These are phyloP conservation scores for Venturia aucupariae DNA, from an alignment of 2,329 filamentous ascomycete species.

Conservation along the genomic window DNA sequence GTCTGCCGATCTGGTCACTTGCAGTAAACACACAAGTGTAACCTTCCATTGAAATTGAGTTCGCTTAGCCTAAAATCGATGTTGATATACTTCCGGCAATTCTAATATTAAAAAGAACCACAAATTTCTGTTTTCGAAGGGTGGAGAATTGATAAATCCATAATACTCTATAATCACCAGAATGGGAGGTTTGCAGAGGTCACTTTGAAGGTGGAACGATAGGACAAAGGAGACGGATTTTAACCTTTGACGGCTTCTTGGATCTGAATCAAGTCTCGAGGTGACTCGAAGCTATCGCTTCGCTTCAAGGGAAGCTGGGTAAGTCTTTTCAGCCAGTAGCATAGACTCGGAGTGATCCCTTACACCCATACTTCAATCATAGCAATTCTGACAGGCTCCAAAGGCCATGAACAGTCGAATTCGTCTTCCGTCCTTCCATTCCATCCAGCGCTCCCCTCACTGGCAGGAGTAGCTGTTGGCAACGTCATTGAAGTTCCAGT, in stretches of 20 bases:
- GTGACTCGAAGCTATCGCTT: background rate
- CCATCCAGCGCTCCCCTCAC: background rate
- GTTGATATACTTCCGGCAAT: no score
- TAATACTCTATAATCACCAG: background rate
- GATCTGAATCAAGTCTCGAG: background rate
- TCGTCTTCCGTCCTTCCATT: background rate
- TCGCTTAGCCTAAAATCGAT: no score
- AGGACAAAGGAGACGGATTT: background rate
- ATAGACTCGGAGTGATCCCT: no score
- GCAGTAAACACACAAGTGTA: no score
- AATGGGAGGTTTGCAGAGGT: background rate
- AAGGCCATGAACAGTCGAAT: background rate
- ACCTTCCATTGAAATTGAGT: no score
- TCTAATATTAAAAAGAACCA: no score
- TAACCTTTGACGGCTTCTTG: background rate
- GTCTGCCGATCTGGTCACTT: background rate
- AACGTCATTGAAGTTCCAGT: background rate
- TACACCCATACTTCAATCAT: background rate
- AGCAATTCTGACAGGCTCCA: background rate
- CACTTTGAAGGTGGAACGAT: background rate
- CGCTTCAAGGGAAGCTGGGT: background rate
- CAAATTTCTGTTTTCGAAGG: no score
- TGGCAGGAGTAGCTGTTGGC: background rate
- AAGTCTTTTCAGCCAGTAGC: background rate
- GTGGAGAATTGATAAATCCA: no score